Conservation (phyloP, 177 flowering plant species). For the Tripterygium wilfordii region DNA sequence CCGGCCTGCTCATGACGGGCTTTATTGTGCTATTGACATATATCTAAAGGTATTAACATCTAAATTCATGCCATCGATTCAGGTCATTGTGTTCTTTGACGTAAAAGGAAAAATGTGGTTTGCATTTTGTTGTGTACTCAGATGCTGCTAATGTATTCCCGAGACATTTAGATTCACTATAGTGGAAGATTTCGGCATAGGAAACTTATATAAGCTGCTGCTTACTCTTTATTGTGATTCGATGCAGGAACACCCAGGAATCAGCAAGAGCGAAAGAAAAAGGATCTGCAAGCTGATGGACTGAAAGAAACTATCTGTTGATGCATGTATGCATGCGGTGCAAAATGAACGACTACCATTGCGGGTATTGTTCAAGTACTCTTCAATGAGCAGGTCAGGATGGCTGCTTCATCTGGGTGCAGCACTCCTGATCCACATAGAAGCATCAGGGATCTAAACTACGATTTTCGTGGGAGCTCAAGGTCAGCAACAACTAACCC, state of each 20-base stretch:
- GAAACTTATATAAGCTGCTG: too few relatives aligned
- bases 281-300: conserved; percentile 53
- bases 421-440: conserved; percentile 53
- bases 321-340: conserved; percentile 53
- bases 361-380: conserved; percentile 54
- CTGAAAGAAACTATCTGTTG: conserved; percentile 51
- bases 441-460: conserved; percentile 30
- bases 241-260: conserved; percentile 52
- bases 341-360: conserved; percentile 59
- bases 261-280: conserved; percentile 50
- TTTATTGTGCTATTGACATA: conserved; percentile 1
- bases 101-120: too few relatives aligned
- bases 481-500: conserved; percentile 39
- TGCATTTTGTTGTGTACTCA: too few relatives aligned
- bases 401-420: conserved; percentile 39
- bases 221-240: too few relatives aligned
- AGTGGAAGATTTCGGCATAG: too few relatives aligned
- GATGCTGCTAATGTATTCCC: too few relatives aligned
- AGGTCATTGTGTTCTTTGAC: too few relatives aligned
- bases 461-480: conserved; percentile 34
- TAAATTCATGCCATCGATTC: too few relatives aligned
- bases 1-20: conserved; percentile 4
- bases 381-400: conserved; percentile 50
- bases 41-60: conserved; percentile 1
- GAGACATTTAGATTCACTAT: too few relatives aligned